Evolutionary conservation across 164 flowering plant genomes (phyloP), one percentile per base, ranked within the genome.

Genomic region (Echeveria elegans): DNA sequence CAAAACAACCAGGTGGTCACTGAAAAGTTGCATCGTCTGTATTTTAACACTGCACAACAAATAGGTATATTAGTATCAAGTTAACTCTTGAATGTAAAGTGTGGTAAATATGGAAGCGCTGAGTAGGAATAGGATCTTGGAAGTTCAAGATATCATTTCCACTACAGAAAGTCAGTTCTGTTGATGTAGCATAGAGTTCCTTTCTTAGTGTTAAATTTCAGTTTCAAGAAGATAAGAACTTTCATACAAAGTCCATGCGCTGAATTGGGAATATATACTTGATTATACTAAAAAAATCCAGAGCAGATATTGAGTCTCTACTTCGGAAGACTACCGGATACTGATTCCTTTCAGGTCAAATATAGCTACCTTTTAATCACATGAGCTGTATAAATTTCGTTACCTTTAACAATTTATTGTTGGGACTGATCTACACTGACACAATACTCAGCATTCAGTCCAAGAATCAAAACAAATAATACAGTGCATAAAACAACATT

Each of bases 341-440:
- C n/a, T n/a, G n/a, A n/a, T n/a, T n/a, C n/a, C n/a, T n/a, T n/a
- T n/a, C n/a, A 34, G 7, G 37, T 34, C 37, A 34, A 3, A 34
- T 34, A 3, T 34, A 34, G 37, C 75, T 87, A 92, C 31, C 82
- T 81, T 77, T 88, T 92, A 71, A 88, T 90, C 52, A 90, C 76
- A 74, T 84, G 66, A 45, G 88, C 83, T 50, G 88, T 82, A 75
- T 88, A 93, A 31, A 90, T 88, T 78, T 93, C 98, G 77, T 90
- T 80, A 43, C 98, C 98, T 72, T 85, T 87, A n/a, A 86, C 85
- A 93, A 64, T 83, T 88, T 88, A 70, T 86, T 77, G 71, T 85
- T 82, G 52, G 97, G 96, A 73, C 97, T 90, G 68, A 81, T 86
- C 98, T 92, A 73, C 24, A 69, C 53, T 43, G 71, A 63, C 23